Conservation (phyloP, 225 moss, liverwort and hornwort genomes). For the Sphagnum tenellum region DNA sequence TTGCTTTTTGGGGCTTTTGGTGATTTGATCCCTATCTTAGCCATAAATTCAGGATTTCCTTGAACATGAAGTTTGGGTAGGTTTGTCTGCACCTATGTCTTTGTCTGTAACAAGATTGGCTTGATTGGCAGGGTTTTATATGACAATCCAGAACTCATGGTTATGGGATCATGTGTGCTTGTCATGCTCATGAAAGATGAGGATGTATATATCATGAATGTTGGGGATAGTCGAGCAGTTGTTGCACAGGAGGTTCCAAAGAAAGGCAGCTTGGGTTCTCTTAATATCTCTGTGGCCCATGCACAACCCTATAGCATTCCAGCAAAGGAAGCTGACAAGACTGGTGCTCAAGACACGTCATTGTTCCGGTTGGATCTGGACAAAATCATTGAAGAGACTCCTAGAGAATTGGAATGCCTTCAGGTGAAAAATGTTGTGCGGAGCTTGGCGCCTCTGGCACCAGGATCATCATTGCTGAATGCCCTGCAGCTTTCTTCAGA, state of each 20-base stretch:
- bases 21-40: no score
- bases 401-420: constrained; percentile 74
- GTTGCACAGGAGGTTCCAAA: constrained; percentile 70
- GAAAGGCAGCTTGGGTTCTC: constrained; percentile 42
- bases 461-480: constrained; percentile 61
- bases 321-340: constrained; percentile 49
- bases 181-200: constrained; percentile 99
- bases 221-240: constrained; percentile 97
- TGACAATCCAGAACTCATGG: constrained; percentile 89
- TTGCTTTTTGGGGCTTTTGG: no score
- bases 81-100: no score
- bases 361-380: constrained; percentile 78
- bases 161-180: constrained; percentile 98
- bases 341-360: constrained; percentile 68
- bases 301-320: constrained; percentile 52
- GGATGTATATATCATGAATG: constrained; percentile 99
- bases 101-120: neutral
- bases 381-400: constrained; percentile 94
- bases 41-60: no score
- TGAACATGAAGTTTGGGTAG: no score
- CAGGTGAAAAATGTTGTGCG: constrained; percentile 55
- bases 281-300: constrained; percentile 19
- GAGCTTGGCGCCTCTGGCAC: constrained; percentile 30
- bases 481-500: constrained; percentile 92
- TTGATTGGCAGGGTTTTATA: constrained; percentile 44